Conservation (phyloP, 352 stramenopile species). For the Phytophthora megakarya region DNA sequence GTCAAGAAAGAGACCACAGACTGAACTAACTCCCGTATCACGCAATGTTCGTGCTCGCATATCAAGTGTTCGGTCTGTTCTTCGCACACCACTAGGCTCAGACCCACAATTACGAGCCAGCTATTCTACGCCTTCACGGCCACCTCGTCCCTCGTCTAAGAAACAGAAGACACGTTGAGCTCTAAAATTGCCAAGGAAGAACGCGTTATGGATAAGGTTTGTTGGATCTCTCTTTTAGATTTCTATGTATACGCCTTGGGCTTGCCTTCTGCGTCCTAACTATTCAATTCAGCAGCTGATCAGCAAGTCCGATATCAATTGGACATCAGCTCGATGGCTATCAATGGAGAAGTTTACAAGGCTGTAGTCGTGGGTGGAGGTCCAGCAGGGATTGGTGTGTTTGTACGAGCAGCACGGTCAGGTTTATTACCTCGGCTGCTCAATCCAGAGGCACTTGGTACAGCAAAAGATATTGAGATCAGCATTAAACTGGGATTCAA, state of each 20-base stretch:
- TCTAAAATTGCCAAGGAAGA: slow-evolving; percentile 15
- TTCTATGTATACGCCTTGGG: slow-evolving; percentile 31
- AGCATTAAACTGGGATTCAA: slow-evolving; percentile 48
- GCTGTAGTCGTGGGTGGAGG: slow-evolving; percentile 73
- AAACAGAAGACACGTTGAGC: slow-evolving; percentile 33
- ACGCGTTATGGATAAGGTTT: slow-evolving; percentile 13
- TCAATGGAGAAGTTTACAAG: slow-evolving; percentile 63
- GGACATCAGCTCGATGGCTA: slow-evolving; percentile 12
- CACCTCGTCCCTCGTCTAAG: slow-evolving; percentile 35
- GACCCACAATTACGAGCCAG: slow-evolving; percentile 75
- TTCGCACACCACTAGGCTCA: slow-evolving; percentile 56
- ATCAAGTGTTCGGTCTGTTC: slow-evolving; percentile 50
- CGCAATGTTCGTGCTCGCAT: slow-evolving; percentile 58
- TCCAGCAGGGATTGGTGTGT: slow-evolving; percentile 73
- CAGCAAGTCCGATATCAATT: neutral
- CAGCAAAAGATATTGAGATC: slow-evolving; percentile 41
- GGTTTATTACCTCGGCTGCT: slow-evolving; percentile 63
- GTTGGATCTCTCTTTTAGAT: slow-evolving; percentile 15
- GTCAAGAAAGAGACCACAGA: slow-evolving; percentile 33
- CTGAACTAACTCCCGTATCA: slow-evolving; percentile 31
- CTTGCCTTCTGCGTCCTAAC: neutral
- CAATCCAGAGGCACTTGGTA: slow-evolving; percentile 50
- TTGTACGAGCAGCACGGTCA: slow-evolving; percentile 69
- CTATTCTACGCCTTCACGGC: slow-evolving; percentile 69
- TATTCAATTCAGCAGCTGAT: slow-evolving; percentile 1